A percentile compares a stretch with the other conserved stretches of the same genome.
Evolutionary conservation across 371 early-diverging fungal genomes (phyloP).

Genomic region (Syncephalastrum contaminatum): DNA sequence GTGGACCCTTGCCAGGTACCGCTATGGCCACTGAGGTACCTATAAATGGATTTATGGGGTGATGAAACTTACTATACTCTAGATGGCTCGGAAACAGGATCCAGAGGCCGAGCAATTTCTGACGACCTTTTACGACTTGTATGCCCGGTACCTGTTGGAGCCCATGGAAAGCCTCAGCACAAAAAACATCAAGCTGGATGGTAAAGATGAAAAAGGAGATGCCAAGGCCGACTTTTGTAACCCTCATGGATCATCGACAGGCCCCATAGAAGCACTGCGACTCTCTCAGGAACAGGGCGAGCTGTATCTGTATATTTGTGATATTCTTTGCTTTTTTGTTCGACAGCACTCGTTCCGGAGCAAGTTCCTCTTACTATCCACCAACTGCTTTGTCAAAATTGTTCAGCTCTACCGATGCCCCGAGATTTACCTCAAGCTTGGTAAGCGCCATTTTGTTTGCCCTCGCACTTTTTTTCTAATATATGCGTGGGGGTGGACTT

Average conservation of each 20-base stretch:
- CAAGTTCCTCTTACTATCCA: slow-evolving; percentile 71
- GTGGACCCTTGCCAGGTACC: slow-evolving; percentile 20
- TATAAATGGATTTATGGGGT: not conserved
- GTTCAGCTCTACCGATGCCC: slow-evolving; percentile 65
- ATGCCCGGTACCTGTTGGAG: slow-evolving; percentile 51
- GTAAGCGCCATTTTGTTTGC: slow-evolving; percentile 35
- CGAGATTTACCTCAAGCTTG: slow-evolving; percentile 68
- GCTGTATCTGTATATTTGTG: slow-evolving; percentile 65
- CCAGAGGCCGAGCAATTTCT: slow-evolving; percentile 76
- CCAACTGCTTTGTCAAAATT: slow-evolving; percentile 59
- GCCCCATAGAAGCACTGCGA: slow-evolving; percentile 31
- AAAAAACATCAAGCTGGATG: slow-evolving; percentile 27
- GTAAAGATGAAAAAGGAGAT: slow-evolving; percentile 9
- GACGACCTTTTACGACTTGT: slow-evolving; percentile 69
- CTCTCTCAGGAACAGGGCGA: slow-evolving; percentile 32
- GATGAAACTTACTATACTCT: not conserved
- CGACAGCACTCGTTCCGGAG: slow-evolving; percentile 74
- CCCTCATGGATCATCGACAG: slow-evolving; percentile 7
- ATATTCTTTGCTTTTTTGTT: slow-evolving; percentile 69
- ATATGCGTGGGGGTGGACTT: not conserved
- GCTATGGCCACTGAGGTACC: slow-evolving; percentile 26
- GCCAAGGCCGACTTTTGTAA: not conserved
- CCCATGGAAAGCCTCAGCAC: slow-evolving; percentile 55
- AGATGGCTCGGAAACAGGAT: slow-evolving; percentile 38
- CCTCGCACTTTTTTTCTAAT: not conserved